Percentiles rank a stretch among this genome's conserved stretches.
Conservation (phyloP, 306 rosid species). For the Prunus dulcis region DNA sequence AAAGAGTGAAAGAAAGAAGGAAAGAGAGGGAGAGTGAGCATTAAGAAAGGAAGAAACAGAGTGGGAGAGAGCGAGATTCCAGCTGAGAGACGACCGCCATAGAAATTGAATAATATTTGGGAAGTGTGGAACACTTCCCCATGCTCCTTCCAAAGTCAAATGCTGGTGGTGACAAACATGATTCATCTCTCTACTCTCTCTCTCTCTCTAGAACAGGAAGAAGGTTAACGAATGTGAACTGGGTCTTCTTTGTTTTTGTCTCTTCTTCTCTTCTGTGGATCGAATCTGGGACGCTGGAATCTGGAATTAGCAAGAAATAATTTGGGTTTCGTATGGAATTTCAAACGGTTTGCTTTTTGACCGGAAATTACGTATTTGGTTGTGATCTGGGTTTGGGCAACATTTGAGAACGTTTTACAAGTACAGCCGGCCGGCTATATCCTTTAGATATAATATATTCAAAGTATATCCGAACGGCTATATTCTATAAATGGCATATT, state of each 20-base stretch:
- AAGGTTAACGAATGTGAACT: background rate
- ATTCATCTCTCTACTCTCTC: background rate
- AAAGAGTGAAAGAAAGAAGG: background rate
- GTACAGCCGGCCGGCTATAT: too few relatives aligned
- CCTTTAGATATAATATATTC: too few relatives aligned
- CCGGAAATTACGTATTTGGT: too few relatives aligned
- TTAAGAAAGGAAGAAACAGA: constrained; percentile 16
- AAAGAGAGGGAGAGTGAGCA: constrained; percentile 5
- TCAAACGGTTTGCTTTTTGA: background rate
- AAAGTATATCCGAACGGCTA: rapidly evolving
- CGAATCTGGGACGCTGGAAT: background rate
- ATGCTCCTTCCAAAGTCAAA: constrained; percentile 48
- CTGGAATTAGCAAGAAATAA: background rate
- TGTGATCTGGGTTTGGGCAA: too few relatives aligned
- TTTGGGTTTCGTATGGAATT: background rate
- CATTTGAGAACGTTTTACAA: too few relatives aligned
- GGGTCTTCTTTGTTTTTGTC: background rate
- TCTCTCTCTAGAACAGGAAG: background rate
- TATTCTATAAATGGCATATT: too few relatives aligned
- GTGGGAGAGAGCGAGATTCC: constrained; percentile 31
- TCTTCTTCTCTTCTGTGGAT: background rate
- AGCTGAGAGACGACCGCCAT: constrained; percentile 29
- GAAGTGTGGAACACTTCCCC: constrained; percentile 30
- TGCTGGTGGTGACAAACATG: background rate
- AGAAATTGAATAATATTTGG: constrained; percentile 46